Percentiles rank a stretch among this genome's conserved stretches.
These are phyloP conservation scores for Astrephomene gubernaculifera DNA, from an alignment of 139 green algal species.

Conservation along the genomic window DNA sequence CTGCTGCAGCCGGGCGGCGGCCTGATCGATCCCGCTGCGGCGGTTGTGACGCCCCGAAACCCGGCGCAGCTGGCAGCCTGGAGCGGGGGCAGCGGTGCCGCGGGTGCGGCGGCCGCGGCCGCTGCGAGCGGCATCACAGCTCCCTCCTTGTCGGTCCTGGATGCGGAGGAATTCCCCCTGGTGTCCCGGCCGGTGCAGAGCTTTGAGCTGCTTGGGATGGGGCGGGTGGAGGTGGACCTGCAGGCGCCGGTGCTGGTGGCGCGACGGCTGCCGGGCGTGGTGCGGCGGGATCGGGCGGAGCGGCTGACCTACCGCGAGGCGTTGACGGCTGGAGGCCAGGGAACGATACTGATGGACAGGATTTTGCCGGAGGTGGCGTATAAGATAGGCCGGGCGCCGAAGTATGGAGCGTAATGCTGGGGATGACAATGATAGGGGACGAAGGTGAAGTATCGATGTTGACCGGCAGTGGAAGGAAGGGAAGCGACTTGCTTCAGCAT, in stretches of 20 bases:
- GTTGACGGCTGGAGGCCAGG: constrained; percentile 40
- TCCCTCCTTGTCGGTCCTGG: background rate
- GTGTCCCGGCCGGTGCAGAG: constrained; percentile 66
- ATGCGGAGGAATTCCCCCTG: background rate
- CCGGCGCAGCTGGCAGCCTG: background rate
- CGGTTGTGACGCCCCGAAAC: constrained; percentile 8
- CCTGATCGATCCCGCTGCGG: background rate
- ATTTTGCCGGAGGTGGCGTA: constrained; percentile 79
- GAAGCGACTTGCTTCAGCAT: too few species aligned
- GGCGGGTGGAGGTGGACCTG: constrained; percentile 22
- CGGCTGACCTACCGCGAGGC: constrained; percentile 54
- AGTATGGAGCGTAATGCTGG: constrained; percentile 86
- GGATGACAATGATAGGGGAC: too few species aligned
- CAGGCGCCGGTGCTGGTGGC: constrained; percentile 54
- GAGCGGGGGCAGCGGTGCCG: background rate
- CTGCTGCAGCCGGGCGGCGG: constrained; percentile 18
- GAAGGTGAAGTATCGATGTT: too few species aligned
- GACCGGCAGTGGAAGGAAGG: too few species aligned
- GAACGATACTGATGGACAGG: constrained; percentile 65
- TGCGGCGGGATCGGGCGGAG: constrained; percentile 62
- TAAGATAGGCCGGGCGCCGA: constrained; percentile 75
- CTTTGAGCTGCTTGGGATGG: constrained; percentile 62
- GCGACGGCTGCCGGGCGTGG: constrained; percentile 69
- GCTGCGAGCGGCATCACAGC: too few species aligned
- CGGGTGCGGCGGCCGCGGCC: background rate